These are phyloP conservation scores for Auxenochlorella pyrenoidosa DNA, from an alignment of 139 green algal genomes.

Conservation along the genomic window DNA sequence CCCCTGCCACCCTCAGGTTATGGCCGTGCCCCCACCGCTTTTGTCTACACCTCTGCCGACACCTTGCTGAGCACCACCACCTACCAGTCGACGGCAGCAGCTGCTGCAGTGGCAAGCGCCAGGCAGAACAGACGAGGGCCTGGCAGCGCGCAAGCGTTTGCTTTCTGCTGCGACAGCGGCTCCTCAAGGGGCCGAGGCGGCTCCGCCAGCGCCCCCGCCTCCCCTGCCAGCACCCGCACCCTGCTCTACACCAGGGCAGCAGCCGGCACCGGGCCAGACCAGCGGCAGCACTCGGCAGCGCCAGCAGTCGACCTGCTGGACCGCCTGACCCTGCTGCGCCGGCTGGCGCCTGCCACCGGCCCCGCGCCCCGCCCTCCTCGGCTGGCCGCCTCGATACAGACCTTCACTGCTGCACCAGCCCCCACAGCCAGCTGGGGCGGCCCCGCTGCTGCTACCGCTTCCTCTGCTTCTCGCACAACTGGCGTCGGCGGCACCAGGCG, in stretches of 20 bases:
- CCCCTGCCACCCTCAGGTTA: slow-evolving; percentile 6
- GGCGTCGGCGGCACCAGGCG: not conserved
- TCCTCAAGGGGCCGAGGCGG: not conserved
- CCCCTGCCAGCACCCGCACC: not conserved
- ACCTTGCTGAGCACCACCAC: slow-evolving; percentile 21
- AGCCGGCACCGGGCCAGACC: not conserved
- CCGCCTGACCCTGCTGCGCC: slow-evolving; percentile 23
- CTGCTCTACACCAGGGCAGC: slow-evolving; percentile 20
- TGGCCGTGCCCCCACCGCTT: slow-evolving; percentile 24
- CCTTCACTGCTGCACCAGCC: not conserved
- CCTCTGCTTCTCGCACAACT: too few relatives aligned
- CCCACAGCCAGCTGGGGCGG: not conserved
- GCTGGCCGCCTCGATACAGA: not conserved
- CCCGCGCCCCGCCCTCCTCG: not conserved
- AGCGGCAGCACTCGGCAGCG: not conserved
- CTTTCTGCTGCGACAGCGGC: not conserved
- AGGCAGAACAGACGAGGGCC: not conserved
- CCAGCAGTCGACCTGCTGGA: slow-evolving; percentile 5
- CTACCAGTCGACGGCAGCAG: slow-evolving; percentile 6
- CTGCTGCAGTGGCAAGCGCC: not conserved
- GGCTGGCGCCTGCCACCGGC: slow-evolving; percentile 11
- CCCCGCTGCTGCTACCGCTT: not conserved
- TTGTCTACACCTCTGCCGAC: slow-evolving; percentile 16
- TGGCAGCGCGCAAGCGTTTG: not conserved
- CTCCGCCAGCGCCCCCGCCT: not conserved